Evolutionary conservation across 2,329 filamentous ascomycete species (phyloP).

Genomic region (Paraconiothyrium sp.): DNA sequence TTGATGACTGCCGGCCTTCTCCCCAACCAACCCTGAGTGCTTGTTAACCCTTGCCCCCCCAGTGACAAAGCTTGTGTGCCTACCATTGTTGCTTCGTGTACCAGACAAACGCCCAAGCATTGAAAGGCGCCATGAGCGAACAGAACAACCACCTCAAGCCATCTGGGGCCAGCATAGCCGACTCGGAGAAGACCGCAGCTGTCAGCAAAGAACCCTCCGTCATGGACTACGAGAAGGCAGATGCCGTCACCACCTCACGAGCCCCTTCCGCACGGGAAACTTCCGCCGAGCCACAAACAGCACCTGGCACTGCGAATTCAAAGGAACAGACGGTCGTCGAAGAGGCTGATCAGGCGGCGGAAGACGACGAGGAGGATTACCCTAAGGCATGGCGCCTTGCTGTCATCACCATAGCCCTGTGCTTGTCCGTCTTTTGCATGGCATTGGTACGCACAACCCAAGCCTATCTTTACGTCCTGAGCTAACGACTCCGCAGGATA

Average conservation of each 20-base stretch:
- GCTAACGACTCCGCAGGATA: conserved; percentile 44
- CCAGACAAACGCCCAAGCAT: neutral
- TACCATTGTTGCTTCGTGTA: neutral
- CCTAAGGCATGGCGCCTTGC: conserved; percentile 45
- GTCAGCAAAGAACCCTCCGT: conserved; percentile 11
- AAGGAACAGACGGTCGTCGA: conserved; percentile 11
- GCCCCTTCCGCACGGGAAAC: neutral
- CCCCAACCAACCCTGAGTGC: neutral
- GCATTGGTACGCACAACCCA: conserved; percentile 39
- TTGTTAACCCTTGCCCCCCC: neutral
- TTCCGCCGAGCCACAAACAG: neutral
- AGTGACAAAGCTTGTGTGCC: neutral
- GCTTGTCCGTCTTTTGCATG: conserved; percentile 51
- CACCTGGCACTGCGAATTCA: neutral
- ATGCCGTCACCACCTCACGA: neutral
- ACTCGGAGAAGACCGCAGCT: conserved; percentile 5
- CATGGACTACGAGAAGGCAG: conserved; percentile 9
- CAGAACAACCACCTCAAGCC: conserved; percentile 9
- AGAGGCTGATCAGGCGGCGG: conserved; percentile 24
- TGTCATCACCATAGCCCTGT: conserved; percentile 46
- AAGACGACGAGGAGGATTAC: conserved; percentile 46
- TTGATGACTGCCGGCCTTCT: no score
- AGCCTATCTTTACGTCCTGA: neutral
- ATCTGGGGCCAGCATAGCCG: conserved; percentile 5
- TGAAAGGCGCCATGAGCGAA: conserved; percentile 4